phyloP scores from a whole-genome alignment of 495 filamentous ascomycete genomes.

The Hypoxylon lienhwacheense region DNA sequence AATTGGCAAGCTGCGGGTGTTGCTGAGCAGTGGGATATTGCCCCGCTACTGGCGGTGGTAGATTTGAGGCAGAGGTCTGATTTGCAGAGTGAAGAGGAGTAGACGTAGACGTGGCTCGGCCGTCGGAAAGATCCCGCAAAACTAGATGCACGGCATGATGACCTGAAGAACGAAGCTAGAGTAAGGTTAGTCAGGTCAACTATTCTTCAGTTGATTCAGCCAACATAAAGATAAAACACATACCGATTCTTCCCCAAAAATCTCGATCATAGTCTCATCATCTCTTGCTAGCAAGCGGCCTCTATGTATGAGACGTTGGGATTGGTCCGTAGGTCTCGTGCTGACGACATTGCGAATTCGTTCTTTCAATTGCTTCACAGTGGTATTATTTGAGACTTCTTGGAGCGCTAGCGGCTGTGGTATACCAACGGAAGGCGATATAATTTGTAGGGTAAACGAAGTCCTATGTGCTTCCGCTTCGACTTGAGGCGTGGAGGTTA shows the following conservation, averaged over 20 bases:
- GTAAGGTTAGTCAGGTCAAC: constrained; percentile 7
- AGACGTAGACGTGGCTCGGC: constrained; percentile 35
- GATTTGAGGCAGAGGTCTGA: constrained; percentile 22
- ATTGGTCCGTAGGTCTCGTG: constrained; percentile 54
- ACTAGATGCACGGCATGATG: constrained; percentile 66
- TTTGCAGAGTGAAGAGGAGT: constrained; percentile 15
- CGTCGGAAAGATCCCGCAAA: constrained; percentile 46
- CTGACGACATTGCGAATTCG: constrained; percentile 60
- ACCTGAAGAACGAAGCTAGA: constrained; percentile 51
- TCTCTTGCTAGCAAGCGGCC: constrained; percentile 61
- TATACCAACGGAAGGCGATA: constrained; percentile 65
- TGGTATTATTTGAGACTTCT: constrained; percentile 56
- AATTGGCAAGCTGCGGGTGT: constrained; percentile 17
- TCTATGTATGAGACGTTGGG: constrained; percentile 67
- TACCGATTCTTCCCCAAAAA: constrained; percentile 62
- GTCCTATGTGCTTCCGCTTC: constrained; percentile 15
- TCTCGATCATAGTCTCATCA: constrained; percentile 55
- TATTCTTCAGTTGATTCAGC: background rate
- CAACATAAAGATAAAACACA: constrained; percentile 26
- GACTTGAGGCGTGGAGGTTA: constrained; percentile 17
- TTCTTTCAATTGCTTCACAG: constrained; percentile 61
- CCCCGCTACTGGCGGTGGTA: background rate
- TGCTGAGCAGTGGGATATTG: constrained; percentile 23
- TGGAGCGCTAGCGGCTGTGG: constrained; percentile 57
- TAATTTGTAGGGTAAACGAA: constrained; percentile 62